A percentile compares a stretch with the other conserved stretches of the same genome.
phyloP scores from a whole-genome alignment of 2,329 filamentous ascomycete genomes.

The Curvularia hawaiiensis region DNA sequence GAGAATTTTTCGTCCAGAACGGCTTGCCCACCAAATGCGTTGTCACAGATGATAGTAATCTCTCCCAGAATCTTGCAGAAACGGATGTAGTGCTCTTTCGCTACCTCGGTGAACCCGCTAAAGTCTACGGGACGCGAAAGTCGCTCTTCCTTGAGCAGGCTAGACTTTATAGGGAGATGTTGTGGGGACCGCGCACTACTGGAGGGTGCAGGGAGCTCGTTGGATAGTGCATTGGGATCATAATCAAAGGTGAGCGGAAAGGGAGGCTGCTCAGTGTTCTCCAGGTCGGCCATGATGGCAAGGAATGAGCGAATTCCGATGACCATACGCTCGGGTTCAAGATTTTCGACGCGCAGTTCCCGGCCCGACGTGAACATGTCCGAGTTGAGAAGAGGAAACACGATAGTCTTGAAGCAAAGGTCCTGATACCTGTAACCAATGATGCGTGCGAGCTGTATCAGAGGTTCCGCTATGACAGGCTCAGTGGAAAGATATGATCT shows the following conservation, averaged over 20 bases:
- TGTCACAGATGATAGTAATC: constrained; percentile 95
- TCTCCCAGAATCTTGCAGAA: constrained; percentile 97
- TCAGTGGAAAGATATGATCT: constrained; percentile 84
- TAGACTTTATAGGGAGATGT: constrained; percentile 41
- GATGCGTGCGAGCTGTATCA: constrained; percentile 92
- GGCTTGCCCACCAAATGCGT: constrained; percentile 95
- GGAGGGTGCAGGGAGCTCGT: constrained; percentile 41
- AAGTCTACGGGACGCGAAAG: constrained; percentile 68
- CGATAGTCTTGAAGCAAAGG: constrained; percentile 86
- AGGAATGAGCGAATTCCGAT: constrained; percentile 94
- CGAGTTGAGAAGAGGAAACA: constrained; percentile 94
- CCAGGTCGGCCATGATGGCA: constrained; percentile 89
- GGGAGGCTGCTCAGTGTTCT: constrained; percentile 82
- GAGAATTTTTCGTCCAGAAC: constrained; percentile 94
- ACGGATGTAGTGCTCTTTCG: constrained; percentile 82
- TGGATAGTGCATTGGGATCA: constrained; percentile 51
- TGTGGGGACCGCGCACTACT: constrained; percentile 42
- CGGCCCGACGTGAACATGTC: constrained; percentile 80
- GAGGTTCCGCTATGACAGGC: constrained; percentile 79
- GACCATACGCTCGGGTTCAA: constrained; percentile 97
- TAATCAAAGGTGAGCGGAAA: constrained; percentile 73
- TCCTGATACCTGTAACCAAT: constrained; percentile 94
- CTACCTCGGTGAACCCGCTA: constrained; percentile 70
- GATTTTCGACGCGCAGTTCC: constrained; percentile 84
- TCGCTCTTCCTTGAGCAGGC: constrained; percentile 62